Base-by-base conservation (phyloP, 2,329 filamentous ascomycete species). In the Trichoderma hamatum region DNA sequence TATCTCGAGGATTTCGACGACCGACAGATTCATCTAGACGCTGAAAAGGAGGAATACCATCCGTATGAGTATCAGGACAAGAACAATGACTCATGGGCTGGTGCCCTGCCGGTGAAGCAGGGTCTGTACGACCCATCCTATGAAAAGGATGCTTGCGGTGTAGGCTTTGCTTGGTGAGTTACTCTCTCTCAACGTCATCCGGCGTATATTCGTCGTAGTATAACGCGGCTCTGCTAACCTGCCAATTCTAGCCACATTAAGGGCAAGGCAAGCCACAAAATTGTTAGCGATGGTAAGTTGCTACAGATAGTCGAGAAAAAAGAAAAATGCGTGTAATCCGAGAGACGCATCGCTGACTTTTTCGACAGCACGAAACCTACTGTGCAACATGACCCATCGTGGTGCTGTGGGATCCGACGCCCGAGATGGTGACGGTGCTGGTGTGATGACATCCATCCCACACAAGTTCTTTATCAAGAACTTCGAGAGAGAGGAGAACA, bases 381-480 rank as follows among this genome's bases (percentile, higher is more conserved):
- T 99, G 72, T 99, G 96, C 87, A 98, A 99, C 88, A 99, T 99
- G 96, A 98, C 96, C 86, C 96, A 99, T 86, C 92, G 96, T 80
- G 96, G 96, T 86, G 96, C 96, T 72, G 95, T 98, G 76, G 96
- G 96, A 75, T 98, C 96, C 71, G 96, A 99, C 85, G 94, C 94
- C 78, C 92, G 96, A 85, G 96, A 99, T 80, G 96, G 96, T 80
- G 96, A 99, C 80, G 96, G 96, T 80, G 96, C 96, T 76, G 96
- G 96, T 88, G 95, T 98, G 78, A 99, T 99, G 96, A 98, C 95
- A 74, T 97, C 94, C 70, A 97, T 99, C 77, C 96, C 96, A 70
- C 95, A 98, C 85, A 94, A 91, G 82, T 98, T 99, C 85, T 98
- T 99, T 81, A 86, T 97, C 79, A 99, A 98, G 87, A 97, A 98